phyloP scores from a whole-genome alignment of 2,329 filamentous ascomycete species.

The Calonectria pseudoreteaudii region DNA sequence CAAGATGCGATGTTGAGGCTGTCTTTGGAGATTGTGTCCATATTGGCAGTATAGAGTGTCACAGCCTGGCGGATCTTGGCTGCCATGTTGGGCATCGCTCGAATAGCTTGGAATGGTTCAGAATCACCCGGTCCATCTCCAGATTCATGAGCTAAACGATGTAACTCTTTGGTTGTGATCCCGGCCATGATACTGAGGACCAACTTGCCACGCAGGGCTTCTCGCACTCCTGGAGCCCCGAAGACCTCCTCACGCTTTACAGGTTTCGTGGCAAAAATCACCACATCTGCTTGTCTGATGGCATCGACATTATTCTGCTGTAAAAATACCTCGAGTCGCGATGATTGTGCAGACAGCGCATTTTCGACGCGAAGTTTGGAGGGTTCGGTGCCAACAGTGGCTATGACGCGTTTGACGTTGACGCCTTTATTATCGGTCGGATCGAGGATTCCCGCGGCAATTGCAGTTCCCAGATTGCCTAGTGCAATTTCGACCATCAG shows the following conservation, averaged over 20 bases:
- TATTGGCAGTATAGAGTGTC: not conserved
- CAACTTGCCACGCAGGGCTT: not conserved
- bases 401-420: not conserved
- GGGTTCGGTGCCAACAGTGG: not conserved
- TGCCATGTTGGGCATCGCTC: not conserved
- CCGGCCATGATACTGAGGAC: not conserved
- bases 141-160: not conserved
- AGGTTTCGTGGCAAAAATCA: not conserved
- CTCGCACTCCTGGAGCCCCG: not conserved
- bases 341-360: not conserved
- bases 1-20: not conserved
- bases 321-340: not conserved
- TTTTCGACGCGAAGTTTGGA: not conserved
- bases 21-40: not conserved
- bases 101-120: not conserved
- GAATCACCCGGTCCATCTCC: not conserved
- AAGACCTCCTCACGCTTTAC: not conserved
- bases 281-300: not conserved
- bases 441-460: not conserved
- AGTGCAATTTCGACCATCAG: not conserved
- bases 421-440: not conserved
- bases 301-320: not conserved
- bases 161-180: not conserved
- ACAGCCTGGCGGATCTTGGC: not conserved
- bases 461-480: not conserved